Evolutionary conservation across 1,139 yeast species (phyloP).

Genomic region (Fermentozyma sake): DNA sequence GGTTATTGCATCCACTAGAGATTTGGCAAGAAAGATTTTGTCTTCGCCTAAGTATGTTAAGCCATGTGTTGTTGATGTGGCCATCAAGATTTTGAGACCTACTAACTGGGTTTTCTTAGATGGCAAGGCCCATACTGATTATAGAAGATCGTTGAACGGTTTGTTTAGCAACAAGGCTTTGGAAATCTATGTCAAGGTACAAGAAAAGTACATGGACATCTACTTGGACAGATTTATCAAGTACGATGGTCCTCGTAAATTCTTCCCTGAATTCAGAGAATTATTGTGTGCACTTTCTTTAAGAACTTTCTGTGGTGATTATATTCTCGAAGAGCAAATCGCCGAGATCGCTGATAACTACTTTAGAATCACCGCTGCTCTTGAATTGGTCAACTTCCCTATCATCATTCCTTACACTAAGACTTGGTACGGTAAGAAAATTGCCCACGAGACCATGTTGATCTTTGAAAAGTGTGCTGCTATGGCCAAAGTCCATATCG

Average conservation of each 20-base stretch:
- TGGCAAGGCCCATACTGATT: constrained; percentile 92
- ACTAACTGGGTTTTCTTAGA: constrained; percentile 96
- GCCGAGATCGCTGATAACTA: constrained; percentile 86
- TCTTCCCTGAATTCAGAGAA: constrained; percentile 93
- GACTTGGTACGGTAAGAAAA: constrained; percentile 94
- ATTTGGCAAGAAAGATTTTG: constrained; percentile 83
- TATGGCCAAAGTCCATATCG: constrained; percentile 75
- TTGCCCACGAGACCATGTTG: constrained; percentile 92
- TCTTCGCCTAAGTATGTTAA: constrained; percentile 83
- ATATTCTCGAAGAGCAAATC: constrained; percentile 87
- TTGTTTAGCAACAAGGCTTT: constrained; percentile 82
- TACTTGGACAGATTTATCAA: constrained; percentile 67
- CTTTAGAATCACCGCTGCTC: constrained; percentile 86
- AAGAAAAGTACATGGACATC: constrained; percentile 76
- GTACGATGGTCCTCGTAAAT: constrained; percentile 60
- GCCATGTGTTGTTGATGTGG: constrained; percentile 98
- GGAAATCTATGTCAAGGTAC: constrained; percentile 76
- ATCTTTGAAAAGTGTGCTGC: constrained; percentile 86
- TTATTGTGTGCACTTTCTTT: constrained; percentile 90
- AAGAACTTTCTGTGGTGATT: constrained; percentile 92
- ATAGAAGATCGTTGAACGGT: constrained; percentile 86
- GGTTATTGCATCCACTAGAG: constrained; percentile 88
- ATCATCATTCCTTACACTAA: constrained; percentile 92
- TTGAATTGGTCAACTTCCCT: constrained; percentile 96
- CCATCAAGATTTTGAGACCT: constrained; percentile 86